Percentiles rank a stretch among this genome's conserved stretches.
phyloP scores from a whole-genome alignment of 2,329 filamentous ascomycete species.

The Curvularia spicifera region DNA sequence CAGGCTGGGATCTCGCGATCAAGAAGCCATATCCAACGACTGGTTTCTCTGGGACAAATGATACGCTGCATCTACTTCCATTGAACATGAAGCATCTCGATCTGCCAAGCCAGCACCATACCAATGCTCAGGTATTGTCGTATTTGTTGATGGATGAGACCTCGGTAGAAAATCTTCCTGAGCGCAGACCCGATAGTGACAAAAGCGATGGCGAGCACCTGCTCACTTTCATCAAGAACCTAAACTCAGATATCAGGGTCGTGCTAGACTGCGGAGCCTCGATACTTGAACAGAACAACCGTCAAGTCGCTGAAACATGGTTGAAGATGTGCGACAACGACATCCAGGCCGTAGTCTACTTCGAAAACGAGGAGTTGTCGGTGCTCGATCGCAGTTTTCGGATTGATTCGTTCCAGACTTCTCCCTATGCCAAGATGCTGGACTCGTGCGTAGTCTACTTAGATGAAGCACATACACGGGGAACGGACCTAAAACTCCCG shows the following conservation, averaged over 20 bases:
- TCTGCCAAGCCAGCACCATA: conserved; percentile 62
- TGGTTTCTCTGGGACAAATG: conserved; percentile 75
- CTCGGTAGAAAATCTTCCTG: conserved; percentile 38
- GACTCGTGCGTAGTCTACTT: conserved; percentile 70
- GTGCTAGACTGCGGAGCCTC: conserved; percentile 75
- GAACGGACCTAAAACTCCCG: conserved; percentile 71
- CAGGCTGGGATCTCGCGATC: conserved; percentile 69
- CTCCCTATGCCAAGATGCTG: conserved; percentile 63
- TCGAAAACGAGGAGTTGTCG: conserved; percentile 62
- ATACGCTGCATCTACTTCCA: conserved; percentile 65
- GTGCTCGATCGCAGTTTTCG: conserved; percentile 59
- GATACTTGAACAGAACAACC: conserved; percentile 64
- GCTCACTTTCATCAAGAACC: conserved; percentile 52
- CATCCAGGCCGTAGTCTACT: conserved; percentile 59
- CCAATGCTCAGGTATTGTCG: conserved; percentile 70
- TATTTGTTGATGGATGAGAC: conserved; percentile 60
- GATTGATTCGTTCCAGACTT: conserved; percentile 61
- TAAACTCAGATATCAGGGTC: conserved; percentile 58
- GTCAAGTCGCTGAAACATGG: conserved; percentile 58
- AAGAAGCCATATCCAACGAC: conserved; percentile 59
- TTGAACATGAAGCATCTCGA: conserved; percentile 64
- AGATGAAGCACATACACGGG: conserved; percentile 73
- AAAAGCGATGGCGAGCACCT: conserved; percentile 51
- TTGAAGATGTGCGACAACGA: conserved; percentile 46
- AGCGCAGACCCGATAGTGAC: not conserved